These are phyloP conservation scores for Coriaria nepalensis DNA, from an alignment of 306 rosid species.

Conservation along the genomic window DNA sequence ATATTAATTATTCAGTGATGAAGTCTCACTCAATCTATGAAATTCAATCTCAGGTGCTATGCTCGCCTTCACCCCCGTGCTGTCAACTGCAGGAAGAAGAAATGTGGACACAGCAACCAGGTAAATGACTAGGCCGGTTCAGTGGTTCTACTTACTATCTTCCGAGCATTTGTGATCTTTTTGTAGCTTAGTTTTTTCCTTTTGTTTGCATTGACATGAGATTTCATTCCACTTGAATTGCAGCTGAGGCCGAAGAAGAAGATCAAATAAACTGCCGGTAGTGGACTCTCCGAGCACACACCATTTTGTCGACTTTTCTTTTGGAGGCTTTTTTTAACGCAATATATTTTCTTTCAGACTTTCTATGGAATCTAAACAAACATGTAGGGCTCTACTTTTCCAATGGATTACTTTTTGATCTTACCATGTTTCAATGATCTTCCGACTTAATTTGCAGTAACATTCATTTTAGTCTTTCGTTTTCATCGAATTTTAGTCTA, in stretches of 20 bases:
- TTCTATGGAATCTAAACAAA: neutral
- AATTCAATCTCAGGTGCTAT: conserved; percentile 46
- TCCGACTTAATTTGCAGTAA: no score
- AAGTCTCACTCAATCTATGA: no score
- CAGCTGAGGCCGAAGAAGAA: conserved; percentile 99
- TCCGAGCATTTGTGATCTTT: neutral
- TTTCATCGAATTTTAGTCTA: no score
- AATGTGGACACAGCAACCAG: conserved; percentile 99
- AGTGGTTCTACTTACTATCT: neutral
- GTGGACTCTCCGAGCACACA: conserved; percentile 3
- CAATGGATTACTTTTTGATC: no score
- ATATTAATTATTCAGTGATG: no score
- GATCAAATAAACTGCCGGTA: conserved; percentile 57
- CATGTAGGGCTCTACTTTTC: no score
- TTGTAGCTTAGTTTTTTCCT: neutral
- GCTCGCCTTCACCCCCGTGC: conserved; percentile 98
- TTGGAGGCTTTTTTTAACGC: conserved; percentile 8
- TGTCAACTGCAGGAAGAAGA: conserved; percentile 99
- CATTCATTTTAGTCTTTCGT: no score
- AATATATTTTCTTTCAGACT: conserved; percentile 10
- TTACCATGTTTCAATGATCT: no score
- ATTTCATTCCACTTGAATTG: conserved; percentile 9
- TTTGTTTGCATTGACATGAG: neutral
- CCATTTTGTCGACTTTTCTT: conserved; percentile 13
- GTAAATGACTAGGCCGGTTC: conserved; percentile 16